Conservation (phyloP, 78 protist genomes). For the Emiliania huxleyi region DNA sequence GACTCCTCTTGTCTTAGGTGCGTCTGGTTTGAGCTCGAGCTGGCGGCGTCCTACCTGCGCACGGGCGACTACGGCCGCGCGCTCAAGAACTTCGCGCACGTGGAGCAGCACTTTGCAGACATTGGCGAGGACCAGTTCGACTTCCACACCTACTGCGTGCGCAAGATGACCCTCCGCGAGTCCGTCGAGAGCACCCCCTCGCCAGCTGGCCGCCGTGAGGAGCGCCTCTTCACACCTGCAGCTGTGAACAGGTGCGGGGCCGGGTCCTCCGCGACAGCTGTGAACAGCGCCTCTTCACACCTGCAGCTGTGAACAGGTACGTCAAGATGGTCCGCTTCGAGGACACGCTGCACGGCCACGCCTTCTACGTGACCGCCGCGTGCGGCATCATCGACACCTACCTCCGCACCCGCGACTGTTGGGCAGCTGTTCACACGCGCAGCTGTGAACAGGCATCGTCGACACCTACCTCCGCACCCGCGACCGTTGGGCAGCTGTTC, state of each 20-base stretch:
- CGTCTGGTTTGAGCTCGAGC: slow-evolving; percentile 77
- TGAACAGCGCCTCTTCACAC: no score
- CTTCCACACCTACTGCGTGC: slow-evolving; percentile 88
- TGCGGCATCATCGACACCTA: neutral
- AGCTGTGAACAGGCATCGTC: no score
- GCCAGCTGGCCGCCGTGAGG: no score
- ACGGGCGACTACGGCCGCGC: slow-evolving; percentile 37
- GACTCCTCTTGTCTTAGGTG: slow-evolving; percentile 12
- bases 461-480: no score
- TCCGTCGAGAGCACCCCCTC: slow-evolving; percentile 64
- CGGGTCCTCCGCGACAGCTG: no score
- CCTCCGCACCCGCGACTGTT: neutral
- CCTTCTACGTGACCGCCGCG: neutral
- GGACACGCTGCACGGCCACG: slow-evolving; percentile 3
- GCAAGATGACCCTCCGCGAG: slow-evolving; percentile 85
- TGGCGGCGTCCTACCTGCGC: neutral
- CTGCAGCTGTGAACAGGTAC: no score
- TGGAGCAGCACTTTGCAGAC: slow-evolving; percentile 80
- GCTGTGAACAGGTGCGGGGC: no score
- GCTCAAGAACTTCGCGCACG: slow-evolving; percentile 62
- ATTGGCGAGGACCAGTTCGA: slow-evolving; percentile 91
- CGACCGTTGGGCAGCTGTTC: no score
- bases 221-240: no score
- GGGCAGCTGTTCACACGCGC: no score
- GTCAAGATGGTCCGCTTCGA: neutral